Evolutionary conservation across 345 rosid genomes (phyloP), one percentile per base, ranked within the genome.

Genomic region (Barbarea vulgaris): DNA sequence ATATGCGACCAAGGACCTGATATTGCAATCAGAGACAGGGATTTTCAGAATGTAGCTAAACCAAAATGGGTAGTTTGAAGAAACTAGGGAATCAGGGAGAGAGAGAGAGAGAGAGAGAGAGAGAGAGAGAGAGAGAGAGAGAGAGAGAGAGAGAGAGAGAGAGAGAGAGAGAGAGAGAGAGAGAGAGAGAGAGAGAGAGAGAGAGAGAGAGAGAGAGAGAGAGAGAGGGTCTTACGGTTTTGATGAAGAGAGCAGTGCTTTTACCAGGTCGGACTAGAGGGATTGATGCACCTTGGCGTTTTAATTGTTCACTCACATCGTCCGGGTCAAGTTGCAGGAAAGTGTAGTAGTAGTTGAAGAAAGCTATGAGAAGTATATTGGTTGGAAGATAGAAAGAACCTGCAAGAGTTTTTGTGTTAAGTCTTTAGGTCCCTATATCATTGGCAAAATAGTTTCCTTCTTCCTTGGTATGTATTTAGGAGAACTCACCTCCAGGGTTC

Each of bases 321-420:
- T 95, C 97, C 37, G 97, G 99, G 78, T 89, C 99, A 85, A 92
- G 81, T 85, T 95, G 99, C 37, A 95, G 87, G 84, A 95, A 95
- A 51, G 99, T 90, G 83, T 95, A 91, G 84, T 90, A 95, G 83
- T 95, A 92, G 87, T 92, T 95, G 87, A 95, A 95, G 89, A 95
- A 95, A 74, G 97, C 97, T 77, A 95, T 89, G 78, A 95, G 83
- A 54, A 95, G 70, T 78, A 95, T 89, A 74, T 92, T 95, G 62
- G 97, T 90, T 4, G 98, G 94, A 47, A 93, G 87, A 78, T 95
- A 94, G 69, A 94, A 80, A 42, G 99, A 87, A 76, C 99, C 99
- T 95, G 73, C 85, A 84, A 76, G 51, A 13, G 44, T 72, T 79
- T 75, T 3, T 18, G 44, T 9, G 5, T 17, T 10, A 61, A 30